These are phyloP conservation scores for Neurospora pannonica DNA, from an alignment of 495 filamentous ascomycete species.

Conservation along the genomic window DNA sequence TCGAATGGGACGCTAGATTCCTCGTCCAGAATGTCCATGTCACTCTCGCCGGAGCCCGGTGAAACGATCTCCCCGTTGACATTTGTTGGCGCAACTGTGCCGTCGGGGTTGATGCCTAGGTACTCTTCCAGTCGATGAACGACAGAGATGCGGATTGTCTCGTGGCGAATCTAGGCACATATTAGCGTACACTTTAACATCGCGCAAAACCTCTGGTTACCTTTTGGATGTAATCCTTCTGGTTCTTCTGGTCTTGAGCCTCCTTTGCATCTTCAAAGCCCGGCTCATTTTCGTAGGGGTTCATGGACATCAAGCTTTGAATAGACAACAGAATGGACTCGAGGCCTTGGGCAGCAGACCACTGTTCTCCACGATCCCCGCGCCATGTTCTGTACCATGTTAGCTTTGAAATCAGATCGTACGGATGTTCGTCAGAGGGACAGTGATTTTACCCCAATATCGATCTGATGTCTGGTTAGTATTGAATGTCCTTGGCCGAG, in stretches of 20 bases:
- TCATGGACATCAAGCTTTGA: conserved; percentile 86
- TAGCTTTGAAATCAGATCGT: conserved; percentile 10
- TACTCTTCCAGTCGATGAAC: conserved; percentile 77
- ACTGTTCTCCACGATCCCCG: conserved; percentile 80
- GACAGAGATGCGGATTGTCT: conserved; percentile 78
- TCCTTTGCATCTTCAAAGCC: conserved; percentile 73
- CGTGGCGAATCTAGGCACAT: conserved; percentile 67
- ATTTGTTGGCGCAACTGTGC: conserved; percentile 25
- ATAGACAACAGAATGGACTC: conserved; percentile 94
- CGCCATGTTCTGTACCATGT: conserved; percentile 72
- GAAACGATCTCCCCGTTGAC: conserved; percentile 38
- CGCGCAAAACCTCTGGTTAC: conserved; percentile 29
- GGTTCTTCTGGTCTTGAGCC: conserved; percentile 59
- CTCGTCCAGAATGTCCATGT: conserved; percentile 43
- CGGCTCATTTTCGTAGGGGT: conserved; percentile 95
- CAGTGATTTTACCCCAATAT: conserved; percentile 64
- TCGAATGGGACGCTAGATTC: conserved; percentile 50
- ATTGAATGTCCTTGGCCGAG: not conserved
- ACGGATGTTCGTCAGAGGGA: not conserved
- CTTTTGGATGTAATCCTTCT: conserved; percentile 78
- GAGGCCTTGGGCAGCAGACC: conserved; percentile 90
- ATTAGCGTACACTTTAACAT: conserved; percentile 3
- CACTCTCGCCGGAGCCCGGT: conserved; percentile 20
- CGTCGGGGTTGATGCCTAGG: conserved; percentile 52
- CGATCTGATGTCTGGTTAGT: conserved; percentile 48